Conservation (phyloP, 768 basidiomycete genomes). For the Suillus decipiens region DNA sequence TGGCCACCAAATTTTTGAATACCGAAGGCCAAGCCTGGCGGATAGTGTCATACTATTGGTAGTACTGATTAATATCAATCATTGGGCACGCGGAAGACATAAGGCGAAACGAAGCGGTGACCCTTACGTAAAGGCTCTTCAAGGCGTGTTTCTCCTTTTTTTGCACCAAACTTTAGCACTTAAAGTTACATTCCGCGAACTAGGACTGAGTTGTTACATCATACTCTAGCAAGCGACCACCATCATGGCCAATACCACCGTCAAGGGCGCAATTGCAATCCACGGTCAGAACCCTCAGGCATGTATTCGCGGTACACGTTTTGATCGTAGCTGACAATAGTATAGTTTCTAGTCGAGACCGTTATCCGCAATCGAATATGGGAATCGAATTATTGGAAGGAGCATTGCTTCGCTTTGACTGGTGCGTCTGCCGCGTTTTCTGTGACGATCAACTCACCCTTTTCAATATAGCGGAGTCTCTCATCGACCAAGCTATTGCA, state of each 20-base stretch:
- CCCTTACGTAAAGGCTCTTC: background rate
- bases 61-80: background rate
- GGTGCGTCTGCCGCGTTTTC: constrained; percentile 46
- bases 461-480: constrained; percentile 66
- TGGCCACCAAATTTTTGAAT: background rate
- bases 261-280: constrained; percentile 82
- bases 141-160: background rate
- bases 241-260: constrained; percentile 90
- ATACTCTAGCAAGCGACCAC: background rate
- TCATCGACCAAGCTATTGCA: constrained; percentile 93
- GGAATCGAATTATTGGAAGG: constrained; percentile 95
- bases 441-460: constrained; percentile 12
- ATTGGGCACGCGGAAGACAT: background rate
- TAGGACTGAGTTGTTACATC: background rate
- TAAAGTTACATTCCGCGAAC: background rate
- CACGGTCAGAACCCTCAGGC: constrained; percentile 99
- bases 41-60: background rate
- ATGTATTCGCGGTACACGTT: constrained; percentile 12
- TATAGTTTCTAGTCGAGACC: constrained; percentile 90
- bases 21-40: background rate
- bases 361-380: constrained; percentile 96
- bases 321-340: constrained; percentile 20
- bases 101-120: background rate
- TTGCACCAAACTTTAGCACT: background rate
- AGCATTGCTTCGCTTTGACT: constrained; percentile 96